Percentiles rank a stretch among this genome's conserved stretches.
Evolutionary conservation across 148 eudicot genomes (phyloP).

Genomic region (Silene conica): DNA sequence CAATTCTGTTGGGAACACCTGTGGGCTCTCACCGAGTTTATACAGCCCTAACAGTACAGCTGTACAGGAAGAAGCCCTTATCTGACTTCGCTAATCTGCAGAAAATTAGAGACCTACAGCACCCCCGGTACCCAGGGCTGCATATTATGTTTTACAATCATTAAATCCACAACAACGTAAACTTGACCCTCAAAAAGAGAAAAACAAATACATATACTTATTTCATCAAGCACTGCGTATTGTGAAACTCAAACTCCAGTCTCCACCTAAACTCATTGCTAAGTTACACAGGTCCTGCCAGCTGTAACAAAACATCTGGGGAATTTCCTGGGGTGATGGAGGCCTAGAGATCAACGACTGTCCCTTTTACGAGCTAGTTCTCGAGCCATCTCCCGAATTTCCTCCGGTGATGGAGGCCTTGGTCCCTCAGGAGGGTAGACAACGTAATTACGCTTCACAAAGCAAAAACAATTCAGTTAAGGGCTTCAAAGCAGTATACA

Average conservation of each 20-base stretch:
- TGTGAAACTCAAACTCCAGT: not conserved
- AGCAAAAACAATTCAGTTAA: conserved; percentile 5
- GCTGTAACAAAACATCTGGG: too few relatives aligned
- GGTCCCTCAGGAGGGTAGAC: conserved; percentile 95
- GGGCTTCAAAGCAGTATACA: not conserved
- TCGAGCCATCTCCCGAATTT: conserved; percentile 87
- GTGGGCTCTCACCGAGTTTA: too few relatives aligned
- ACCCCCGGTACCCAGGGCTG: not conserved
- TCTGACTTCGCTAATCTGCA: too few relatives aligned
- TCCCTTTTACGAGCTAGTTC: conserved; percentile 73
- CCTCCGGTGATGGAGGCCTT: conserved; percentile 87
- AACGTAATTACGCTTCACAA: conserved; percentile 62
- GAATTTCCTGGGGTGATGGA: too few relatives aligned
- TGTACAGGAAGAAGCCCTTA: too few relatives aligned
- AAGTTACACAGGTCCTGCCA: too few relatives aligned
- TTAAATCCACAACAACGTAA: not conserved
- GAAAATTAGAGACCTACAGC: not conserved
- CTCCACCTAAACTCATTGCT: not conserved
- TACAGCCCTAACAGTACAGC: too few relatives aligned
- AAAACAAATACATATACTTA: not conserved
- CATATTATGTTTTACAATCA: not conserved
- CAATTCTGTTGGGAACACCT: too few relatives aligned
- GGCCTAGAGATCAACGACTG: conserved; percentile 26
- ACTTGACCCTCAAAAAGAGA: not conserved
- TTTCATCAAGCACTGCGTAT: not conserved